Percentiles rank a stretch among this genome's conserved stretches.
Evolutionary conservation across 805 yeast genomes (phyloP).

Genomic region (Metschnikowia lunata): DNA sequence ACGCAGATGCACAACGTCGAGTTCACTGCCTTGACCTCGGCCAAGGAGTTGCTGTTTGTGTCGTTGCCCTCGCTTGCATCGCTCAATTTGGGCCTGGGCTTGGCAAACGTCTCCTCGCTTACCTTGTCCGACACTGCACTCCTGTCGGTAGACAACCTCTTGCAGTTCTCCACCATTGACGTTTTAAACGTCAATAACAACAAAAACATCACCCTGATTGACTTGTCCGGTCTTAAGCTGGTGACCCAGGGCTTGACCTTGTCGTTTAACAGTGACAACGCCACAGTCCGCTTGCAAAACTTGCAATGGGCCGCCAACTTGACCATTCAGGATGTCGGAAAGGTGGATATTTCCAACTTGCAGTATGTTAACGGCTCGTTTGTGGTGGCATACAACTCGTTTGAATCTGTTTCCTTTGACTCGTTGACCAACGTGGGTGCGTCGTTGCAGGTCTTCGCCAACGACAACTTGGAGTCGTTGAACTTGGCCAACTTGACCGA

Average conservation of each 20-base stretch:
- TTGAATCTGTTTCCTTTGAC: conserved; percentile 28
- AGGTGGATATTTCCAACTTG: conserved; percentile 30
- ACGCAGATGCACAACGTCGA: conserved; percentile 38
- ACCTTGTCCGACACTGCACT: conserved; percentile 42
- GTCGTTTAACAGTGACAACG: conserved; percentile 35
- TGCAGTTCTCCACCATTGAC: conserved; percentile 29
- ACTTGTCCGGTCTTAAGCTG: conserved; percentile 27
- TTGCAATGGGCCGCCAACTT: conserved; percentile 42
- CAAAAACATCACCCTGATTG: conserved; percentile 37
- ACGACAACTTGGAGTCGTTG: conserved; percentile 36
- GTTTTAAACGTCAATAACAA: conserved; percentile 40
- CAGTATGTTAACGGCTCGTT: conserved; percentile 39
- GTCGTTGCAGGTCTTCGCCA: conserved; percentile 38
- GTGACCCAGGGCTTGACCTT: conserved; percentile 35
- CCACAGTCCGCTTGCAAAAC: conserved; percentile 27
- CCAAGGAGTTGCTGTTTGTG: conserved; percentile 30
- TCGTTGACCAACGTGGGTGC: conserved; percentile 34
- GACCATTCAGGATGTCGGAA: conserved; percentile 38
- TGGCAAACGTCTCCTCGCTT: conserved; percentile 30
- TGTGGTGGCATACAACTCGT: conserved; percentile 37
- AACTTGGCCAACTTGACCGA: conserved; percentile 25
- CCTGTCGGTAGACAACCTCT: conserved; percentile 28
- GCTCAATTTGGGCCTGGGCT: conserved; percentile 34
- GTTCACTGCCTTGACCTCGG: conserved; percentile 28
- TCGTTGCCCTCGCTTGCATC: conserved; percentile 40